These are phyloP conservation scores for Tuber calosporum DNA, from an alignment of 495 filamentous ascomycete genomes.

Conservation along the genomic window DNA sequence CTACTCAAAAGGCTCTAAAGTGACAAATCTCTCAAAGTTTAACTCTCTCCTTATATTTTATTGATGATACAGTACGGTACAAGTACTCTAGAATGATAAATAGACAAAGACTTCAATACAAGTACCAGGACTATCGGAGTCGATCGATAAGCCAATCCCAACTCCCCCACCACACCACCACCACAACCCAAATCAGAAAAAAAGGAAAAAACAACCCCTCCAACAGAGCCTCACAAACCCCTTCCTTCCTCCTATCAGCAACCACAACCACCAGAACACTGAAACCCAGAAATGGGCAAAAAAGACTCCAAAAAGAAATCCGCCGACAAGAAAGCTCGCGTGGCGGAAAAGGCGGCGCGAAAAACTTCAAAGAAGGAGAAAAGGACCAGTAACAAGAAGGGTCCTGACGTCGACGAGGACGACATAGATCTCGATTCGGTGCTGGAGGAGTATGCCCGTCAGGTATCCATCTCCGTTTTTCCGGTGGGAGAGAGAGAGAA, in stretches of 20 bases:
- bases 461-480: conserved; percentile 30
- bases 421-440: conserved; percentile 95
- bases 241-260: not conserved
- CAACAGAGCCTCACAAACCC: conserved; percentile 5
- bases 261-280: not conserved
- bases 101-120: no score
- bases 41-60: no score
- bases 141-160: no score
- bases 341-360: conserved; percentile 39
- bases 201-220: no score
- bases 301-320: conserved; percentile 42
- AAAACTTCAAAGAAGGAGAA: conserved; percentile 38
- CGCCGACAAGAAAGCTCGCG: conserved; percentile 31
- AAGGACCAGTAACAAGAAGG: conserved; percentile 40
- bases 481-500: conserved; percentile 28
- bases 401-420: conserved; percentile 44
- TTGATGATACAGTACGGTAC: no score
- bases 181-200: not conserved
- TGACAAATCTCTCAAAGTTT: no score
- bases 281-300: conserved; percentile 26
- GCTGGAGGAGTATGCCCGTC: conserved; percentile 72
- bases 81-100: no score
- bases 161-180: not conserved
- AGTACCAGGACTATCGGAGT: no score
- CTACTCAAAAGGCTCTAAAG: no score